Conservation (phyloP, 2,329 filamentous ascomycete species). For the Myriosclerotinia duriaeana region DNA sequence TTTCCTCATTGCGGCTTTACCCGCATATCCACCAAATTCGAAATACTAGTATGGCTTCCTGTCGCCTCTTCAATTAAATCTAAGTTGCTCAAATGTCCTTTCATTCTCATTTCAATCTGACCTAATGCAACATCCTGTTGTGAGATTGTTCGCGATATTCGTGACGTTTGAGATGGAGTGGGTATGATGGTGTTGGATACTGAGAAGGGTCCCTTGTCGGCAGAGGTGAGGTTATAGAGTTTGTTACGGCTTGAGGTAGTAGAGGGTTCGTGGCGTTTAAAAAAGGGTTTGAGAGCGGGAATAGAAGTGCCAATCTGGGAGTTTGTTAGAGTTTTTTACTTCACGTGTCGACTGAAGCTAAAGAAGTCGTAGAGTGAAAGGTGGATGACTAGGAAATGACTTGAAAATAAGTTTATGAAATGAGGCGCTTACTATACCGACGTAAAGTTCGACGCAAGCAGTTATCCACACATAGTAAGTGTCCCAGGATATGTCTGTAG, state of each 20-base stretch:
- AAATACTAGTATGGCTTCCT: background rate
- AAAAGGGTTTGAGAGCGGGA: constrained; percentile 47
- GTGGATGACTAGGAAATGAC: background rate
- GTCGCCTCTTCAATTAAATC: constrained; percentile 4
- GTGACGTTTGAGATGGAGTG: background rate
- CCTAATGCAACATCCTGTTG: background rate
- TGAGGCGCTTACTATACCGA: constrained; percentile 44
- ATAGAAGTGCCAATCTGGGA: constrained; percentile 46
- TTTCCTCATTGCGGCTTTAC: too few relatives aligned
- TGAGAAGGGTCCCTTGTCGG: background rate
- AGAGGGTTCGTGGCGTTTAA: constrained; percentile 37
- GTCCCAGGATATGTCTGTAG: constrained; percentile 42
- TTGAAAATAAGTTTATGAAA: background rate
- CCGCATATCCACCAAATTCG: background rate
- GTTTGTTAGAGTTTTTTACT: background rate
- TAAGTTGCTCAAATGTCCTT: background rate
- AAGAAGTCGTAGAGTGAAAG: background rate
- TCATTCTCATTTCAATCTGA: background rate
- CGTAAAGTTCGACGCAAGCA: constrained; percentile 44
- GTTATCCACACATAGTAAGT: constrained; percentile 40
- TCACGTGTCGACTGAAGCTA: too few relatives aligned
- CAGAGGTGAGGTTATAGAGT: background rate
- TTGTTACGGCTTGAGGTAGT: background rate
- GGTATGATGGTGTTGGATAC: background rate
- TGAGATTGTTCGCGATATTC: background rate